phyloP scores from a whole-genome alignment of 2,329 filamentous ascomycete genomes.

The Epichloe brachyelytri region DNA sequence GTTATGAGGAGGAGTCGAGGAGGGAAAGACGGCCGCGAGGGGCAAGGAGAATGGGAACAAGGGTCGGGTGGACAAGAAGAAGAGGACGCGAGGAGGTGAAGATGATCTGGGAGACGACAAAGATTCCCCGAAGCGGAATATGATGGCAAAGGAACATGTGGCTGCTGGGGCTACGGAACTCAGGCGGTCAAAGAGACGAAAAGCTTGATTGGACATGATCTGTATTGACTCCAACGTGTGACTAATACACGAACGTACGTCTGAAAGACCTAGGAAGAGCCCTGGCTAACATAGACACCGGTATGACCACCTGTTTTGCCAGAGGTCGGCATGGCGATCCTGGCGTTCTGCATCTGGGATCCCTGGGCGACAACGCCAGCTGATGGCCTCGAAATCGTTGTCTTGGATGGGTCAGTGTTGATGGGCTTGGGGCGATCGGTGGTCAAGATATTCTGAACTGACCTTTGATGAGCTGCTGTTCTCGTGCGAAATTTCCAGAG shows the following conservation, averaged over 20 bases:
- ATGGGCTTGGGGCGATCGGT: no score
- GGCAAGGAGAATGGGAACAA: not conserved
- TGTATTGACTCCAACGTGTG: no score
- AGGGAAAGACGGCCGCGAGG: not conserved
- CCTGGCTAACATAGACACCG: conserved; percentile 26
- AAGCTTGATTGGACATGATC: no score
- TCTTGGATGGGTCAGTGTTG: no score
- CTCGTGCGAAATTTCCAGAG: no score
- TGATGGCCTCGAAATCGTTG: no score
- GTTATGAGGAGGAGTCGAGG: conserved; percentile 32
- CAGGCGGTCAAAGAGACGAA: conserved; percentile 1
- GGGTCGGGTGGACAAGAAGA: not conserved
- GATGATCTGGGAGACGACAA: not conserved
- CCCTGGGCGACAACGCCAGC: no score
- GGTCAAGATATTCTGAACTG: no score
- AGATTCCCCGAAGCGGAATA: not conserved
- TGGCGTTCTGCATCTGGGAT: no score
- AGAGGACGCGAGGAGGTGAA: not conserved
- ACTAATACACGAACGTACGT: conserved; percentile 25
- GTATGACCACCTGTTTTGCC: conserved; percentile 20
- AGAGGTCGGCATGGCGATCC: no score
- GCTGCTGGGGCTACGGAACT: not conserved
- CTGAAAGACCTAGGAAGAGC: conserved; percentile 29
- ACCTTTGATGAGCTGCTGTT: no score
- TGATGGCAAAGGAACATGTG: not conserved